These are phyloP conservation scores for Echium plantagineum DNA, from an alignment of 257 asterid species.

Conservation along the genomic window DNA sequence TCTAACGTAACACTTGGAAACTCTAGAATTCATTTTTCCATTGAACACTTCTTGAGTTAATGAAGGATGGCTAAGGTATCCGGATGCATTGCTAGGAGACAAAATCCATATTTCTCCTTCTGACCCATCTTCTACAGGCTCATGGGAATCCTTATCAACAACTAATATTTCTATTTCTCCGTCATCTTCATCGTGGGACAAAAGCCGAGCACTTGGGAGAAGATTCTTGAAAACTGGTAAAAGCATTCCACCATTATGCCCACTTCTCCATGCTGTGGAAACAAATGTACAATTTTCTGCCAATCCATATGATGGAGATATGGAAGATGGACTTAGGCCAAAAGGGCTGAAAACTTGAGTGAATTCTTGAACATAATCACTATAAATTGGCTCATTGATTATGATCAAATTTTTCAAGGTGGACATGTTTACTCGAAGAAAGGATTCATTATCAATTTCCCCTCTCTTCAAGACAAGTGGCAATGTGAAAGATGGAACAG, in stretches of 20 bases:
- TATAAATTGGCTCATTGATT: slow-evolving; percentile 65
- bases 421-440: slow-evolving; percentile 19
- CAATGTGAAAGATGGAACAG: slow-evolving; percentile 61
- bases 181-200: slow-evolving; percentile 16
- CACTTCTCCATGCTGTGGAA: slow-evolving; percentile 66
- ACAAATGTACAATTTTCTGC: slow-evolving; percentile 77
- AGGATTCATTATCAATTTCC: slow-evolving; percentile 11
- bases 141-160: slow-evolving; percentile 47
- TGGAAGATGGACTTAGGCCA: slow-evolving; percentile 36
- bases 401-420: slow-evolving; percentile 52
- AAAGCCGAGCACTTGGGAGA: slow-evolving; percentile 58
- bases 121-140: slow-evolving; percentile 41
- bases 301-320: slow-evolving; percentile 74
- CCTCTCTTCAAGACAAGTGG: slow-evolving; percentile 65
- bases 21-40: slow-evolving; percentile 22
- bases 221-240: slow-evolving; percentile 38
- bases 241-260: neutral
- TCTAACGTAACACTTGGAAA: slow-evolving; percentile 27
- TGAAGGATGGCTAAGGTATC: slow-evolving; percentile 61
- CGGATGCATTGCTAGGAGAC: slow-evolving; percentile 62
- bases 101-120: slow-evolving; percentile 92
- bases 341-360: slow-evolving; percentile 22
- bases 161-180: slow-evolving; percentile 53
- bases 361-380: slow-evolving; percentile 32
- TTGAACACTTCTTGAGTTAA: slow-evolving; percentile 42